A percentile compares a stretch with the other conserved stretches of the same genome.
Conservation (phyloP, 192 early-diverging fungal species). For the Allomyces macrogynus region DNA sequence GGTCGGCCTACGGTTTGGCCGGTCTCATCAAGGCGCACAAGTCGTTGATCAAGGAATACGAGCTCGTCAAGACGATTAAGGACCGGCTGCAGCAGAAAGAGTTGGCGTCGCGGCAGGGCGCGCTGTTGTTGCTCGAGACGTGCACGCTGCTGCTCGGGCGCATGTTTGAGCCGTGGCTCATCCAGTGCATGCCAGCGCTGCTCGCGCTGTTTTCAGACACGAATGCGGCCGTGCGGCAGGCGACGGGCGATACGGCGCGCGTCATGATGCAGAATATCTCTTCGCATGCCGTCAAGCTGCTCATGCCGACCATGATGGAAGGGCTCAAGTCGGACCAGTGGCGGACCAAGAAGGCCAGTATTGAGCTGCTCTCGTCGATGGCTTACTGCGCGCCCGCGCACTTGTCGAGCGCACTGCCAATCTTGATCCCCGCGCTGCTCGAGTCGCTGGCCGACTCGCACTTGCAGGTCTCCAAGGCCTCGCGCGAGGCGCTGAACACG, state of each 20-base stretch:
- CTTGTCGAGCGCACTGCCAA: constrained; percentile 69
- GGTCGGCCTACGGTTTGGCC: constrained; percentile 88
- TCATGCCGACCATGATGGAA: constrained; percentile 67
- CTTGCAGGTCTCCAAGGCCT: constrained; percentile 67
- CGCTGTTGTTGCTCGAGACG: constrained; percentile 83
- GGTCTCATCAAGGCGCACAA: constrained; percentile 58
- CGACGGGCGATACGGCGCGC: constrained; percentile 67
- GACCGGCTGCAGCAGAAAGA: constrained; percentile 64
- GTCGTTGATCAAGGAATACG: constrained; percentile 73
- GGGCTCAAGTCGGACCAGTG: constrained; percentile 80
- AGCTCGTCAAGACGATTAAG: constrained; percentile 60
- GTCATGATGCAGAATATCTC: constrained; percentile 89
- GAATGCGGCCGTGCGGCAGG: constrained; percentile 68
- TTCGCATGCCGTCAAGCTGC: constrained; percentile 88
- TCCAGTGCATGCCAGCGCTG: constrained; percentile 76
- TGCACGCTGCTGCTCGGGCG: constrained; percentile 64
- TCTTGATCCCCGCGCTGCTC: constrained; percentile 78
- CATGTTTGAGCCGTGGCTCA: constrained; percentile 90
- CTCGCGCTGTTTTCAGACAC: constrained; percentile 73
- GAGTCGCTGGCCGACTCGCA: constrained; percentile 88
- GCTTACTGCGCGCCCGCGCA: constrained; percentile 91
- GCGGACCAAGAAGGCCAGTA: constrained; percentile 91
- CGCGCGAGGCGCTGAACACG: constrained; percentile 54
- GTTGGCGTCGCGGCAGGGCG: constrained; percentile 62
- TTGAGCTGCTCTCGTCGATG: constrained; percentile 88